phyloP scores from a whole-genome alignment of 129 eudicot genomes.

The Sambucus nigra region DNA sequence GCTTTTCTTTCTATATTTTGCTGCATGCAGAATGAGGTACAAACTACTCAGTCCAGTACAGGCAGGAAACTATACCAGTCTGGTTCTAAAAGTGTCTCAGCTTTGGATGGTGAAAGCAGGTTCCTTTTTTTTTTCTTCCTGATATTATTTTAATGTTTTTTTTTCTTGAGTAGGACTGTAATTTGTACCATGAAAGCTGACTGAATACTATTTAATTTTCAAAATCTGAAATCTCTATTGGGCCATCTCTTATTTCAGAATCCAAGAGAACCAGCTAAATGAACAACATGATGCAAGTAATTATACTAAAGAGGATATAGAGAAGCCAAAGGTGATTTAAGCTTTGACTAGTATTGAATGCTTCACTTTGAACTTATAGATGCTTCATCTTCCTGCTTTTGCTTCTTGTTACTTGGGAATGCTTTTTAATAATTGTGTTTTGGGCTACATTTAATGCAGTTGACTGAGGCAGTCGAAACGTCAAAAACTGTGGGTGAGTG shows the following conservation, averaged over 20 bases:
- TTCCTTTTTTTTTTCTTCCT: constrained; percentile 6
- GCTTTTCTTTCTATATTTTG: constrained; percentile 7
- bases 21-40: constrained; percentile 41
- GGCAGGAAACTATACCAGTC: constrained; percentile 33
- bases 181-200: background rate
- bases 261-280: constrained; percentile 32
- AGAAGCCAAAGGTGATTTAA: constrained; percentile 34
- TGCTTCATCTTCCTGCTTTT: background rate
- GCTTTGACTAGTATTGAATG: background rate
- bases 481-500: constrained; percentile 63
- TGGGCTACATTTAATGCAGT: constrained; percentile 32
- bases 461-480: constrained; percentile 29
- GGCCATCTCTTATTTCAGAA: constrained; percentile 22
- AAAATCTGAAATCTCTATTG: background rate
- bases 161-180: background rate
- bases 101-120: constrained; percentile 44
- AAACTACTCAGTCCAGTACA: constrained; percentile 26
- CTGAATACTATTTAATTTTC: background rate
- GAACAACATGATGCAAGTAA: constrained; percentile 26
- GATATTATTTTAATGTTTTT: background rate
- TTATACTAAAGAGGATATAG: constrained; percentile 27
- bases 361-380: background rate
- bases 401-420: background rate
- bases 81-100: constrained; percentile 23
- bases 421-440: constrained; percentile 3